Base-by-base conservation (phyloP, 1,284 basidiomycete genomes). In the Apiotrichum gracile region DNA sequence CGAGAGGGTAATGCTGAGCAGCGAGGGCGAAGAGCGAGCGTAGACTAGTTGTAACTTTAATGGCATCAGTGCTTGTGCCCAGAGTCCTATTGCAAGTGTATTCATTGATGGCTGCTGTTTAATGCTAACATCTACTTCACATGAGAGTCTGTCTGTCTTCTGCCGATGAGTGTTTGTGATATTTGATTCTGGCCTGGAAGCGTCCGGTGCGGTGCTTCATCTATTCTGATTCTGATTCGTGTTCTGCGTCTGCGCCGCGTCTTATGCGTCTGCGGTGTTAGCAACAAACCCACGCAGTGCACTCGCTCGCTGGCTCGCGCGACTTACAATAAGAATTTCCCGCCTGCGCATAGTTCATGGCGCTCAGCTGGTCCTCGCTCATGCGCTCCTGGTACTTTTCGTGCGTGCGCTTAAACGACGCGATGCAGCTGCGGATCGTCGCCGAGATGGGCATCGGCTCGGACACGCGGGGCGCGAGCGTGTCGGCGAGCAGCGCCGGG, bases 381-480 rank as follows among this genome's bases (percentile, higher is more conserved):
- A 98, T 97, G 55, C 83, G 82, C 58, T 84, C 81, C 72, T 93
- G 87, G 73, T 97, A 93, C 55, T 75, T 77, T 37, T 70, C 68
- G 48, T 76, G 71, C 9, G 69, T 72, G 35, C 70, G 61, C 62
- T 76, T 77, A 64, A 76, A 78, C 9, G 73, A 70, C 44, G 87
- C 88, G 46, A 91, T 91, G 73, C 85, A 88, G 64, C 86, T 85
- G 48, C 89, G 82, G 65, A 94, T 91, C 7, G 91, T 90, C 4
- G 88, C 90, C 24, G 87, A 88, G 66, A 97, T 89, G 21, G 93
- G 93, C 42, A 86, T 85, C 22, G 93, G 92, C 69, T 93, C 91
- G 6, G 91, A 87, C 3, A 88, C 85, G 72, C 96, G 88, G 64
- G 66, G 66, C 41, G 68, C 72, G 29, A 68, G 67, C 29, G 64